These are phyloP conservation scores for Colletotrichum truncatum DNA, from an alignment of 2,329 filamentous ascomycete genomes.

Conservation along the genomic window DNA sequence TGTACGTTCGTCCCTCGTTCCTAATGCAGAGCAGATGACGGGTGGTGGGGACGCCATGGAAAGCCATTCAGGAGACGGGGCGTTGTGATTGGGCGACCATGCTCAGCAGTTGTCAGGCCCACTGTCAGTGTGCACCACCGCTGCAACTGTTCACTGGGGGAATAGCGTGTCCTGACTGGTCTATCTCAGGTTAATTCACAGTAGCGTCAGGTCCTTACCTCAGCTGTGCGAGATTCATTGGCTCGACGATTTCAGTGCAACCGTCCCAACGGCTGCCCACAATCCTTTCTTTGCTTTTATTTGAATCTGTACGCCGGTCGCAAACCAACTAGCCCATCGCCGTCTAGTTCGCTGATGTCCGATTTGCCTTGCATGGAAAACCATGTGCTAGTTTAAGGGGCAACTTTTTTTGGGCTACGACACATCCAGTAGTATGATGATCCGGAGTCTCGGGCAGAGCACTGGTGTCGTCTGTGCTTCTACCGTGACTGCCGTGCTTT, in stretches of 20 bases:
- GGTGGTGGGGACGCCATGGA: slow-evolving; percentile 3
- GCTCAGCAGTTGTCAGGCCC: slow-evolving; percentile 1
- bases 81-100: not conserved
- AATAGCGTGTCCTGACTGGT: slow-evolving; percentile 13
- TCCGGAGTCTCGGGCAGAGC: not conserved
- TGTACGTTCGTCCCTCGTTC: slow-evolving; percentile 15
- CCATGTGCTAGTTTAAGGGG: slow-evolving; percentile 13
- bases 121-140: not conserved
- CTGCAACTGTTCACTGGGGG: not conserved
- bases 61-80: not conserved
- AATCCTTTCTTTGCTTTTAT: slow-evolving; percentile 1
- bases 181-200: not conserved
- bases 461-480: not conserved
- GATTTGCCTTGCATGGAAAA: slow-evolving; percentile 6
- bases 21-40: slow-evolving; percentile 16
- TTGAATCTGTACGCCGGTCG: not conserved
- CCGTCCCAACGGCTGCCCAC: not conserved
- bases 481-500: not conserved
- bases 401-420: not conserved
- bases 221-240: not conserved
- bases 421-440: not conserved
- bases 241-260: not conserved
- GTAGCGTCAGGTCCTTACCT: slow-evolving; percentile 20
- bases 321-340: not conserved
- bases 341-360: slow-evolving; percentile 6